Evolutionary conservation across 108 stramenopile species (phyloP).

Genomic region (Cyclostephanos tholiformis): DNA sequence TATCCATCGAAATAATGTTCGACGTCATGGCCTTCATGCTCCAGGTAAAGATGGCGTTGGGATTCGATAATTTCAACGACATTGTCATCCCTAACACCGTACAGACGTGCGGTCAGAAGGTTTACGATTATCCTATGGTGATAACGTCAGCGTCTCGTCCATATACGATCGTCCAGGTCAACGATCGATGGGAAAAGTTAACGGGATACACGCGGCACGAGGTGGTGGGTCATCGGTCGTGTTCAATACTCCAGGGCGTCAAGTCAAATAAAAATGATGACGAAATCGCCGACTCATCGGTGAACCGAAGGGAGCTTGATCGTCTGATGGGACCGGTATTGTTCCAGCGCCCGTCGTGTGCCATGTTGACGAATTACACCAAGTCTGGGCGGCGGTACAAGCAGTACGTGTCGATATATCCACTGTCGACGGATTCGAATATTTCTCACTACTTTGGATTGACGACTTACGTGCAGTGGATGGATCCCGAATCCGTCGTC

Average conservation of each 20-base stretch:
- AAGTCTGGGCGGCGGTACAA: slow-evolving; percentile 63
- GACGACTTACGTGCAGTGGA: slow-evolving; percentile 62
- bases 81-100: slow-evolving; percentile 87
- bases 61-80: slow-evolving; percentile 74
- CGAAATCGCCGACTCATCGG: neutral
- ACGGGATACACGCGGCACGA: slow-evolving; percentile 83
- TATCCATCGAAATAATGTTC: slow-evolving; percentile 89
- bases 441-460: slow-evolving; percentile 83
- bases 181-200: slow-evolving; percentile 89
- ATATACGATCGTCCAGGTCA: slow-evolving; percentile 88
- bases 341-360: slow-evolving; percentile 76
- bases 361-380: slow-evolving; percentile 74
- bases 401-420: slow-evolving; percentile 72
- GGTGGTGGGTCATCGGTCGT: slow-evolving; percentile 80
- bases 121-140: slow-evolving; percentile 82
- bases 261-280: slow-evolving; percentile 37
- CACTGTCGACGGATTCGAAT: slow-evolving; percentile 81
- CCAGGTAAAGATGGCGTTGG: slow-evolving; percentile 92
- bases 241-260: slow-evolving; percentile 71
- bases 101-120: slow-evolving; percentile 79
- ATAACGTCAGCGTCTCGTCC: slow-evolving; percentile 85
- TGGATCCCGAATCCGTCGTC: slow-evolving; percentile 20
- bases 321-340: slow-evolving; percentile 74
- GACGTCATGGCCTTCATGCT: slow-evolving; percentile 99
- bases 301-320: slow-evolving; percentile 40